Conservation (phyloP, 805 yeast genomes). For the Grigorovia jiainica region DNA sequence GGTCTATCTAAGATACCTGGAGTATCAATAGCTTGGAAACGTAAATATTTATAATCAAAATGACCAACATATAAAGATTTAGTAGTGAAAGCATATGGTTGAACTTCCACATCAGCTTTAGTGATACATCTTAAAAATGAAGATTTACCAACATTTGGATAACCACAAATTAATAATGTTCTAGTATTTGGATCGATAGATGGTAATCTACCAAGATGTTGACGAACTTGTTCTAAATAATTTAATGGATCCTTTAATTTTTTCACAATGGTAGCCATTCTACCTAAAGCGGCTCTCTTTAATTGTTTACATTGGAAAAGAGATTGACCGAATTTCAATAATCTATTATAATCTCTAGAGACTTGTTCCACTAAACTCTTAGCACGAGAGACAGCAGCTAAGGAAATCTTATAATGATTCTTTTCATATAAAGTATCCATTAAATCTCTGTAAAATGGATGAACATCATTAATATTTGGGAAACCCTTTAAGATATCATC, state of each 20-base stretch:
- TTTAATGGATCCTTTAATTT: constrained; percentile 88
- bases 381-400: constrained; percentile 91
- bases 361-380: constrained; percentile 93
- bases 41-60: constrained; percentile 92
- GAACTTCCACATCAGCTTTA: constrained; percentile 97
- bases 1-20: constrained; percentile 99
- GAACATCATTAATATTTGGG: constrained; percentile 95
- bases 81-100: constrained; percentile 98
- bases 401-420: constrained; percentile 93
- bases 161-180: constrained; percentile 94
- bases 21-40: constrained; percentile 98
- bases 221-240: constrained; percentile 96
- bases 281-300: constrained; percentile 96
- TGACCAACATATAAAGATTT: constrained; percentile 96
- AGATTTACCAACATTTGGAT: constrained; percentile 98
- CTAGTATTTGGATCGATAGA: constrained; percentile 98
- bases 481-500: constrained; percentile 77
- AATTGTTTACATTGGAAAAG: constrained; percentile 97
- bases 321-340: constrained; percentile 94
- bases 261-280: constrained; percentile 98
- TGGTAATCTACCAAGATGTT: constrained; percentile 97
- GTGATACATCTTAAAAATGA: constrained; percentile 89
- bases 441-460: constrained; percentile 96
- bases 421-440: constrained; percentile 97
- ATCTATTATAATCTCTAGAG: constrained; percentile 86